These are phyloP conservation scores for Eutreptiella sp. DNA, from an alignment of 208 protist genomes.

Conservation along the genomic window DNA sequence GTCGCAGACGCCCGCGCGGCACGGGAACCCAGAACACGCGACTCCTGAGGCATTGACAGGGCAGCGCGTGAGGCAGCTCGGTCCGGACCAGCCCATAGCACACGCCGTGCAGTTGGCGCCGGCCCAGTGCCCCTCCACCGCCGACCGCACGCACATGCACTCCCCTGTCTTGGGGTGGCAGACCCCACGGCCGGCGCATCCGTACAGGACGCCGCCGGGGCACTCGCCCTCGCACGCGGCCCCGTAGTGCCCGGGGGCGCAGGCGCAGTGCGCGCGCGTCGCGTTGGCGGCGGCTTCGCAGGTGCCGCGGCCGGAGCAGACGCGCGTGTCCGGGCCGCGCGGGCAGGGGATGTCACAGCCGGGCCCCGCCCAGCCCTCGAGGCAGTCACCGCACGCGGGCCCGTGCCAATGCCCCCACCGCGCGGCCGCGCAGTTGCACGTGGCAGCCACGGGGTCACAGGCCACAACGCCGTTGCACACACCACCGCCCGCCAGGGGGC, in stretches of 20 bases:
- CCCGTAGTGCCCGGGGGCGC: constrained; percentile 21
- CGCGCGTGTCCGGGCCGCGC: neutral
- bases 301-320: constrained; percentile 10
- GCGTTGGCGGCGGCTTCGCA: neutral
- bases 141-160: constrained; percentile 21
- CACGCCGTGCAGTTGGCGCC: constrained; percentile 9
- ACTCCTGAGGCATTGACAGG: neutral
- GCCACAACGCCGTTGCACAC: neutral
- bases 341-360: constrained; percentile 6
- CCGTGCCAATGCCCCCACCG: constrained; percentile 1
- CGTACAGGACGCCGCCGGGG: neutral
- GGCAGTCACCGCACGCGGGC: neutral
- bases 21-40: too few relatives aligned
- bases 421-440: constrained; percentile 5
- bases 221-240: constrained; percentile 8
- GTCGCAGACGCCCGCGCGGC: too few relatives aligned
- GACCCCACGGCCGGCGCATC: constrained; percentile 14
- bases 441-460: constrained; percentile 12
- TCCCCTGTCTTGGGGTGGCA: constrained; percentile 11
- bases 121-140: constrained; percentile 17
- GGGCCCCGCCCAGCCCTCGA: neutral
- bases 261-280: constrained; percentile 1
- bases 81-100: constrained; percentile 9
- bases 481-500: neutral
- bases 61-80: neutral